Base-by-base conservation (phyloP, 495 filamentous ascomycete genomes). In the Chaetomium cochliodes region DNA sequence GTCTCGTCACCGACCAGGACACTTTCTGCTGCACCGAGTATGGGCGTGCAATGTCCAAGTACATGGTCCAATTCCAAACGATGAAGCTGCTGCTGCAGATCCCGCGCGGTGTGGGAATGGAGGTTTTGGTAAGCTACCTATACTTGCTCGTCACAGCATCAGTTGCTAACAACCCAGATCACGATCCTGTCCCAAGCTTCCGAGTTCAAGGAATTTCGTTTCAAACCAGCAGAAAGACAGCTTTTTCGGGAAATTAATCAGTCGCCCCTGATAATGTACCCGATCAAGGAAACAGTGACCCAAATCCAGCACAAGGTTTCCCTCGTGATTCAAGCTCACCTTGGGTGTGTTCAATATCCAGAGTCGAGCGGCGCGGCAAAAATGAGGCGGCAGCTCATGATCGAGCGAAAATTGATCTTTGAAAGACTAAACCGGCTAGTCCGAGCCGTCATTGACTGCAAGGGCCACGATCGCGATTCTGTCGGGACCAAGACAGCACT, bases 11-110 rank as follows among this genome's bases (percentile, higher is more conserved):
- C 2, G 57, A 69, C 44, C 78, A 78, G 16, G 73, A 70, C 3
- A 73, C 65, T 12, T 82, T 96, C 44, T 80, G 76, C 55, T 87
- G 87, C 33, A 96, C 92, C 2, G 85, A 88, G 59, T 92, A 89
- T 69, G 94, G 94, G 2, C 82, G 91, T 61, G 90, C 91, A 1
- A 98, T 98, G 94, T 91, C 94, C 44, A 87, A 87, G 58, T 97
- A 97, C 72, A 97, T 92, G 78, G 79, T 98, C 3, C 86, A 87
- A n/a, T 96, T 96, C 68, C 83, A 89, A 50, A 97, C 93, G 0
- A 98, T 98, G 92, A 90, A 88, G 69, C 75, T 80, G 2, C 73
- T 97, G 3, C 73, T 97, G 25, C 78, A 78, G 2, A 77, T 98
- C 59, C 81, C 84, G 26, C 72, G 76, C 8, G 83, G 83, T 22